phyloP scores from a whole-genome alignment of 108 stramenopile species.

The Aurantiochytrium sp. region DNA sequence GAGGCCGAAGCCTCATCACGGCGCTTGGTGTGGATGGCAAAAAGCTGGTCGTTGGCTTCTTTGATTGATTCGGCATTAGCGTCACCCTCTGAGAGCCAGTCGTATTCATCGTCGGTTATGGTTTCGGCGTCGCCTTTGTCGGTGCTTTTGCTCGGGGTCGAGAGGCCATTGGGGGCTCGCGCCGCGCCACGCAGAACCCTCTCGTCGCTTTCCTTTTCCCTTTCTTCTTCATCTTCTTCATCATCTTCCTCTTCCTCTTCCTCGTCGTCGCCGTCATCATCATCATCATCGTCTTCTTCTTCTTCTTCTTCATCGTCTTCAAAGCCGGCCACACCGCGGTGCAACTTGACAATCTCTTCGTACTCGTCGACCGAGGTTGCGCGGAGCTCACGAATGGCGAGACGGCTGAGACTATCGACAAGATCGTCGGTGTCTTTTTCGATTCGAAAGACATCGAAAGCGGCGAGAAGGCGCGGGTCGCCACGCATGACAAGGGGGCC shows the following conservation, averaged over 20 bases:
- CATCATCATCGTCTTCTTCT: background rate
- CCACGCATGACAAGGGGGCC: background rate
- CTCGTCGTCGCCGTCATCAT: background rate
- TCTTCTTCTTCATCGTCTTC: background rate
- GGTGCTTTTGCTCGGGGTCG: background rate
- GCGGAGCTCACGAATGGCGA: background rate
- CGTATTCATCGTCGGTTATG: background rate
- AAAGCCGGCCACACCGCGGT: background rate
- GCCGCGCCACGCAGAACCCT: background rate
- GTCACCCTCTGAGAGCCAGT: background rate
- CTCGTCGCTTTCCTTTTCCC: background rate
- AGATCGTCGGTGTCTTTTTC: background rate
- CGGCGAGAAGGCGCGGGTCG: background rate
- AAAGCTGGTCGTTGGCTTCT: background rate
- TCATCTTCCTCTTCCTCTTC: background rate
- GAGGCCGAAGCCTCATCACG: no score
- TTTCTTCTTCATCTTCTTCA: no score
- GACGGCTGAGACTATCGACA: background rate
- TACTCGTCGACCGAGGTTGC: background rate
- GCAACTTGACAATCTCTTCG: background rate
- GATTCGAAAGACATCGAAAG: background rate
- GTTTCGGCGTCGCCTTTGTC: background rate
- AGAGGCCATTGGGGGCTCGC: background rate
- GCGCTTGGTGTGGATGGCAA: background rate
- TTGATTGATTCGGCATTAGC: background rate